Conservation (phyloP, 352 stramenopile genomes). For the Pythium insidiosum region DNA sequence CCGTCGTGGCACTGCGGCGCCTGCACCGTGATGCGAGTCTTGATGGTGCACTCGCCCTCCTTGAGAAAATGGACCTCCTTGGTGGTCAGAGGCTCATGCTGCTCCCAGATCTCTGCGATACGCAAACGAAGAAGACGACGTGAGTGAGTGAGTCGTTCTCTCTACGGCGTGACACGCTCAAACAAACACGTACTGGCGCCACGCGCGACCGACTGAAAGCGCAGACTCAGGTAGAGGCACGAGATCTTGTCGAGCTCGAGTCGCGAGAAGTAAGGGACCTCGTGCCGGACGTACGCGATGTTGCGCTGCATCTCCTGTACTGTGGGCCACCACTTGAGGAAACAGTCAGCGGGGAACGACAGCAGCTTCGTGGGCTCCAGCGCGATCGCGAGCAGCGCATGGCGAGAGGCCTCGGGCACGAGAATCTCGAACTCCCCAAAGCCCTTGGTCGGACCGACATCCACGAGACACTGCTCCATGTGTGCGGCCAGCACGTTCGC, state of each 20-base stretch:
- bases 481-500: not conserved
- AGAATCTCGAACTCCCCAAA: conserved; percentile 67
- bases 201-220: conserved; percentile 30
- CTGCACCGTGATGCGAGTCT: conserved; percentile 10
- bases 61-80: conserved; percentile 39
- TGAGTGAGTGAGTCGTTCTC: not conserved
- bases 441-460: conserved; percentile 26
- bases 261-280: conserved; percentile 27
- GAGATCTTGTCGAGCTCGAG: conserved; percentile 48
- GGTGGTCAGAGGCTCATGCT: conserved; percentile 10
- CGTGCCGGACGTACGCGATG: conserved; percentile 39
- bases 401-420: conserved; percentile 20
- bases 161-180: not conserved
- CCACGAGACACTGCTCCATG: conserved; percentile 22
- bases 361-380: conserved; percentile 42
- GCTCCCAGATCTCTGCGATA: conserved; percentile 33
- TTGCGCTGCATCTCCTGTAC: conserved; percentile 19
- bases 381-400: conserved; percentile 30
- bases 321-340: conserved; percentile 34
- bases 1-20: not conserved
- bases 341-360: conserved; percentile 38
- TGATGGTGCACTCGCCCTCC: conserved; percentile 39
- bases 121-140: not conserved
- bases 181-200: conserved; percentile 26
- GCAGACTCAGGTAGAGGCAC: conserved; percentile 46